Conservation (phyloP, 129 eudicot species). For the Lonicera japonica region DNA sequence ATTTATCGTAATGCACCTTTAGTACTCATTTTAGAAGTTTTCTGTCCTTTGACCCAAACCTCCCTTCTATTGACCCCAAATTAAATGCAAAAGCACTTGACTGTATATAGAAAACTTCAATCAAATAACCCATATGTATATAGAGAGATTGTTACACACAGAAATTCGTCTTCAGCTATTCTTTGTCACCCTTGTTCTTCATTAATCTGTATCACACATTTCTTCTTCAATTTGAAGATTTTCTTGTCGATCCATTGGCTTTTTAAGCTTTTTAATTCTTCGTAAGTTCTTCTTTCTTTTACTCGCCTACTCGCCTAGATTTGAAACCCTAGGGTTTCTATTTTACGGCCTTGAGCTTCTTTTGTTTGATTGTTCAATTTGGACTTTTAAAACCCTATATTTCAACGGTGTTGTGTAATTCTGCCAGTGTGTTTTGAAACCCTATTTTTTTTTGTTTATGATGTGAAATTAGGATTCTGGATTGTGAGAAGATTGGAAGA, state of each 20-base stretch:
- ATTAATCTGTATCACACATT: conserved; percentile 17
- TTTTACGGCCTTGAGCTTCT: not conserved
- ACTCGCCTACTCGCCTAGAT: not conserved
- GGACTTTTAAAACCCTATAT: conserved; percentile 12
- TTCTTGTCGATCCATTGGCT: conserved; percentile 2
- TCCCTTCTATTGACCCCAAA: too few relatives aligned
- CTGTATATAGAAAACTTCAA: too few relatives aligned
- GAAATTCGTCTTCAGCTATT: conserved; percentile 45
- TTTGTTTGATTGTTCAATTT: not conserved
- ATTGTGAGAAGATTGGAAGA: conserved; percentile 23
- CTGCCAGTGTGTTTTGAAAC: conserved; percentile 6
- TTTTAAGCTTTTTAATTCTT: not conserved
- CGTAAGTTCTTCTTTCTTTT: conserved; percentile 8
- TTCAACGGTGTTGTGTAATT: conserved; percentile 1
- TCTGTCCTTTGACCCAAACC: too few relatives aligned
- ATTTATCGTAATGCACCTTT: too few relatives aligned
- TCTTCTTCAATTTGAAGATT: conserved; percentile 1
- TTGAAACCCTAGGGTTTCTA: conserved; percentile 14
- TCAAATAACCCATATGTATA: too few relatives aligned
- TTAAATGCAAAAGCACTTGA: too few relatives aligned
- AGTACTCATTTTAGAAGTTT: too few relatives aligned
- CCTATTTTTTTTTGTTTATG: conserved; percentile 8
- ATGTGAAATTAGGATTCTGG: conserved; percentile 22
- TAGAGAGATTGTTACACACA: too few relatives aligned
- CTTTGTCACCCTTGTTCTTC: conserved; percentile 20